Percentiles rank a stretch among this genome's conserved stretches.
Conservation (phyloP, 805 yeast genomes). For the Candida vartiovaarae region DNA sequence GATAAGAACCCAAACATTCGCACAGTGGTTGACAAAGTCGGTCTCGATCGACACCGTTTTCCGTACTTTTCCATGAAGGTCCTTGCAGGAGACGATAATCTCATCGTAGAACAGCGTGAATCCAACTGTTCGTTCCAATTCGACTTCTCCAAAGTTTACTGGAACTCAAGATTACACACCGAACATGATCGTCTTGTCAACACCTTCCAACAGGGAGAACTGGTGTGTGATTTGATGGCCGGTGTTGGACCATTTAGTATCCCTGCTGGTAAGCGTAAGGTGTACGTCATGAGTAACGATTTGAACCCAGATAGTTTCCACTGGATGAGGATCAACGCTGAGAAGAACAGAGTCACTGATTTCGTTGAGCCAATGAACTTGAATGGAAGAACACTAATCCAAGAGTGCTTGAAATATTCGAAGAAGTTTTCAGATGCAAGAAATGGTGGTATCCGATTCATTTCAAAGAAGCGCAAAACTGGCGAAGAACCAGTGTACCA, state of each 20-base stretch:
- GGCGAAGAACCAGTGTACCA: conserved; percentile 18
- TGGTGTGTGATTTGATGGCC: conserved; percentile 93
- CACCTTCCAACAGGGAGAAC: conserved; percentile 54
- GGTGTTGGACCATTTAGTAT: conserved; percentile 98
- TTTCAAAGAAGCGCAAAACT: conserved; percentile 29
- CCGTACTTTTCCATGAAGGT: conserved; percentile 90
- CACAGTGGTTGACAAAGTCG: conserved; percentile 90
- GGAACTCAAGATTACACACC: conserved; percentile 93
- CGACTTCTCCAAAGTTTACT: conserved; percentile 90
- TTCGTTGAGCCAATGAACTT: conserved; percentile 59
- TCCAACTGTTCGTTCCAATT: conserved; percentile 79
- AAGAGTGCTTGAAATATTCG: conserved; percentile 46
- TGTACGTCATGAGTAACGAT: conserved; percentile 85
- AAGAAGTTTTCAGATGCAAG: conserved; percentile 36
- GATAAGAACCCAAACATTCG: conserved; percentile 70
- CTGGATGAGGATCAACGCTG: conserved; percentile 60
- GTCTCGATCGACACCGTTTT: conserved; percentile 80
- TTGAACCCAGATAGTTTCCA: conserved; percentile 81
- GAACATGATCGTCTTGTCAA: conserved; percentile 82
- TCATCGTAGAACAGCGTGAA: conserved; percentile 80
- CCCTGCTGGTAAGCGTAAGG: conserved; percentile 85
- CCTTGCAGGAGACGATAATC: conserved; percentile 75
- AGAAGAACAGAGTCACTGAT: conserved; percentile 49
- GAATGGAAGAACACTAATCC: conserved; percentile 82
- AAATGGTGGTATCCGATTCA: conserved; percentile 30